These are phyloP conservation scores for Alternaria atra DNA, from an alignment of 2,329 filamentous ascomycete genomes.

Conservation along the genomic window DNA sequence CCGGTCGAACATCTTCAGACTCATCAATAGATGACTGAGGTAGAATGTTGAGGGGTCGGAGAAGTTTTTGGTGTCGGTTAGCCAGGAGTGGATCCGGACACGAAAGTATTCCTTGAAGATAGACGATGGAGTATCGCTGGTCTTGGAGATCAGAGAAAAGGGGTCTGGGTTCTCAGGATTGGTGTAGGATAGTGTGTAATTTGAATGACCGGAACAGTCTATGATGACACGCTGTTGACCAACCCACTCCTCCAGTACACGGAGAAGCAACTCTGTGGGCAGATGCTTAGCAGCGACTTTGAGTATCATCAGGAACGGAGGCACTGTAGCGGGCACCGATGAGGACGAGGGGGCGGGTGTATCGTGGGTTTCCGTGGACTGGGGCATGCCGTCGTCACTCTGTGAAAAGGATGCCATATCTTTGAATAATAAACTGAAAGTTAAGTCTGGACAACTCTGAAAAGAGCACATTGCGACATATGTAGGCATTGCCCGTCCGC, in stretches of 20 bases:
- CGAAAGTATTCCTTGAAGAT: not conserved
- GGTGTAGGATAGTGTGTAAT: not conserved
- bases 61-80: constrained; percentile 16
- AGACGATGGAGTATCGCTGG: not conserved
- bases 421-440: not conserved
- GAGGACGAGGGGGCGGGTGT: not conserved
- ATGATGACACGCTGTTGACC: not conserved
- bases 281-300: not conserved
- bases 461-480: not conserved
- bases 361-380: not conserved
- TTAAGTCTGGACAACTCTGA: not conserved
- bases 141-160: not conserved
- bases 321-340: too few species aligned
- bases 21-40: constrained; percentile 7
- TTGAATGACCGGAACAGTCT: not conserved
- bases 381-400: not conserved
- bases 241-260: not conserved
- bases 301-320: not conserved
- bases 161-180: not conserved
- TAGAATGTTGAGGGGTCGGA: constrained; percentile 11
- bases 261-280: not conserved
- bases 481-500: not conserved
- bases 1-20: not conserved
- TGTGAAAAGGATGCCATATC: not conserved
- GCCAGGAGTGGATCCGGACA: not conserved